Evolutionary conservation across 2,329 filamentous ascomycete genomes (phyloP).

Genomic region (Diplodia mutila): DNA sequence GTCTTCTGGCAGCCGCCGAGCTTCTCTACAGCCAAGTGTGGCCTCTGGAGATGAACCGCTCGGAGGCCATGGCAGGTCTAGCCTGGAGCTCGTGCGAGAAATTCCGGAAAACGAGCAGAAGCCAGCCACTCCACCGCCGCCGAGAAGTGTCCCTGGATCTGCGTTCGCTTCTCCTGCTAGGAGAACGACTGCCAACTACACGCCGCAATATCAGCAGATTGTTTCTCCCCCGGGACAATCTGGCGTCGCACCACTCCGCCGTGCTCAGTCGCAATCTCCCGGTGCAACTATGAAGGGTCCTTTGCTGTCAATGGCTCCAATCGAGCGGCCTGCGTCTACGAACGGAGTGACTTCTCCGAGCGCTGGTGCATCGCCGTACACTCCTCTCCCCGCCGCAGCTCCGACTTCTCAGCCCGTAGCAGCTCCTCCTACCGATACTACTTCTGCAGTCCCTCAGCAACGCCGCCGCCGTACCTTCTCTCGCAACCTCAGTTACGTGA

Average conservation of each 20-base stretch:
- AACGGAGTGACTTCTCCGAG: constrained; percentile 51
- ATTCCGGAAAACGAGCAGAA: constrained; percentile 35
- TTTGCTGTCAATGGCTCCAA: constrained; percentile 45
- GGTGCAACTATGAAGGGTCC: constrained; percentile 57
- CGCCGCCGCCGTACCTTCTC: constrained; percentile 49
- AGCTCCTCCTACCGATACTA: neutral
- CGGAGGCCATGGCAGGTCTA: neutral
- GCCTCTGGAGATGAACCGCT: constrained; percentile 15
- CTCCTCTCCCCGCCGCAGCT: constrained; percentile 29
- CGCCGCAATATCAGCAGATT: constrained; percentile 51
- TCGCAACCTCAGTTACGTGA: constrained; percentile 58
- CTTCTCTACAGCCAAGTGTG: constrained; percentile 19
- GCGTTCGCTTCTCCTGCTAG: constrained; percentile 46
- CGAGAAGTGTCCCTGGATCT: constrained; percentile 39
- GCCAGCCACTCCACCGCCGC: constrained; percentile 36
- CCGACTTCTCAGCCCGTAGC: neutral
- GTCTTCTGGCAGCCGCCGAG: constrained; percentile 14
- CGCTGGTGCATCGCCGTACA: constrained; percentile 27
- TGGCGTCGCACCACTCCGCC: neutral
- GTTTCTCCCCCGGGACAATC: constrained; percentile 16
- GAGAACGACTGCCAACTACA: constrained; percentile 31
- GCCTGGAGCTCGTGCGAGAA: constrained; percentile 31
- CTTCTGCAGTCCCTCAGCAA: constrained; percentile 17
- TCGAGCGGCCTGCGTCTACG: constrained; percentile 60
- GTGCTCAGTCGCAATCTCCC: constrained; percentile 63